Percentiles rank a stretch among this genome's conserved stretches.
Conservation (phyloP, 2,329 filamentous ascomycete genomes). For the Periconia sp. region DNA sequence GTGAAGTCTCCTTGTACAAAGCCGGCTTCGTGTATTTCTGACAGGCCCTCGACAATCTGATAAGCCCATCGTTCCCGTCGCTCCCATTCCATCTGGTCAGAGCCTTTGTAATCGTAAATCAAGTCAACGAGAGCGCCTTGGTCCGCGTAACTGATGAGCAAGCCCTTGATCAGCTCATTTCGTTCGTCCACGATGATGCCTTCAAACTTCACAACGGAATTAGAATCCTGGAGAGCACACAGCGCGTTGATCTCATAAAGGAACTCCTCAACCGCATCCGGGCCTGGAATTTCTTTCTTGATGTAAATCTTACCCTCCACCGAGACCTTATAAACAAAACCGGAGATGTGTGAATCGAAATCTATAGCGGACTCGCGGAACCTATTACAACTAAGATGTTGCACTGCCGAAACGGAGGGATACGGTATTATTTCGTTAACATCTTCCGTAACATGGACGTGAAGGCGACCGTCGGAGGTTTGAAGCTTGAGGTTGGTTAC, state of each 20-base stretch:
- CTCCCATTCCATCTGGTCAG: constrained; percentile 62
- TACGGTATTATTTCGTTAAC: constrained; percentile 92
- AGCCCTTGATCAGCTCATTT: constrained; percentile 74
- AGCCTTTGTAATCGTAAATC: constrained; percentile 73
- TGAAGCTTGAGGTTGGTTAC: constrained; percentile 95
- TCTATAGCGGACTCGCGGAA: constrained; percentile 74
- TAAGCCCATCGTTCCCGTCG: constrained; percentile 83
- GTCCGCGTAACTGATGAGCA: constrained; percentile 85
- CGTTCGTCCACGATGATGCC: constrained; percentile 84
- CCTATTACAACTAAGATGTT: constrained; percentile 63
- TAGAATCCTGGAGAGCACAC: constrained; percentile 71
- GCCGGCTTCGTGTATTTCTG: constrained; percentile 91
- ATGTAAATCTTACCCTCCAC: constrained; percentile 73
- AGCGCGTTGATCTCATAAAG: constrained; percentile 96
- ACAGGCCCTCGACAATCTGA: constrained; percentile 85
- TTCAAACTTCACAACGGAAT: constrained; percentile 81
- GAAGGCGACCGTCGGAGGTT: constrained; percentile 81
- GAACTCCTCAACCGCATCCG: constrained; percentile 94
- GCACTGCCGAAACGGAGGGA: constrained; percentile 70
- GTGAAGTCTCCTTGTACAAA: constrained; percentile 99
- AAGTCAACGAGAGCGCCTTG: constrained; percentile 88
- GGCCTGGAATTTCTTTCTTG: constrained; percentile 97
- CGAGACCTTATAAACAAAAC: constrained; percentile 93
- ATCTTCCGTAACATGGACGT: constrained; percentile 98
- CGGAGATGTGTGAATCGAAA: constrained; percentile 92